Evolutionary conservation across 1,284 basidiomycete genomes (phyloP).

Genomic region (Puccinia hordei): DNA sequence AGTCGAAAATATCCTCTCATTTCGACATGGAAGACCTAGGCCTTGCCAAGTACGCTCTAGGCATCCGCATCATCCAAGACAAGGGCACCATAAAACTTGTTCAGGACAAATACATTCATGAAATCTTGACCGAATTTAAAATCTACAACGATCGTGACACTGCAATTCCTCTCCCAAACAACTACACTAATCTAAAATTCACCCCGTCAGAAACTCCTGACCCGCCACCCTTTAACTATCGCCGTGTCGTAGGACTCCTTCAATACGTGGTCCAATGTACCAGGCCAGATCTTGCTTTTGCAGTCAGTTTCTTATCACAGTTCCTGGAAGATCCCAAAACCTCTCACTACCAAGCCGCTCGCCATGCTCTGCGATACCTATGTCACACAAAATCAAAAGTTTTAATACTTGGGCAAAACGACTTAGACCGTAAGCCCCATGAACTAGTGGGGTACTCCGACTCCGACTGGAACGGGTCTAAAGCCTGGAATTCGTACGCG

Average conservation of each 20-base stretch:
- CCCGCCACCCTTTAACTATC: background rate
- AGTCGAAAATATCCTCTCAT: no score
- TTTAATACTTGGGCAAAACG: slow-evolving; percentile 14
- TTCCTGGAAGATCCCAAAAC: background rate
- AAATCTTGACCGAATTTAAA: background rate
- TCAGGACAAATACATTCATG: background rate
- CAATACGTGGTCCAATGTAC: slow-evolving; percentile 40
- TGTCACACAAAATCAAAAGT: background rate
- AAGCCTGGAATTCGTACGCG: slow-evolving; percentile 14
- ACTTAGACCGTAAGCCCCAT: background rate
- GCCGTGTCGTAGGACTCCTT: slow-evolving; percentile 5
- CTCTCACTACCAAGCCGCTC: background rate
- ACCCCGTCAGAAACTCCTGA: background rate
- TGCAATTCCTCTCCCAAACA: slow-evolving; percentile 4
- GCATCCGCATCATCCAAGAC: no score
- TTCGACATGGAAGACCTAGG: no score
- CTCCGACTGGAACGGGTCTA: slow-evolving; percentile 4
- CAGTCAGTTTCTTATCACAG: background rate
- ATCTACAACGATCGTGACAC: background rate
- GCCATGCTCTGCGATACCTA: background rate
- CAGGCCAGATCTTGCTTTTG: slow-evolving; percentile 22
- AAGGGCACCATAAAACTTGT: no score
- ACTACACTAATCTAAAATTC: background rate
- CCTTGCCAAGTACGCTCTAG: no score
- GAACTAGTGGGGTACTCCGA: slow-evolving; percentile 6